phyloP scores from a whole-genome alignment of 1,284 basidiomycete species.

The Filobasidium uniguttulatum region DNA sequence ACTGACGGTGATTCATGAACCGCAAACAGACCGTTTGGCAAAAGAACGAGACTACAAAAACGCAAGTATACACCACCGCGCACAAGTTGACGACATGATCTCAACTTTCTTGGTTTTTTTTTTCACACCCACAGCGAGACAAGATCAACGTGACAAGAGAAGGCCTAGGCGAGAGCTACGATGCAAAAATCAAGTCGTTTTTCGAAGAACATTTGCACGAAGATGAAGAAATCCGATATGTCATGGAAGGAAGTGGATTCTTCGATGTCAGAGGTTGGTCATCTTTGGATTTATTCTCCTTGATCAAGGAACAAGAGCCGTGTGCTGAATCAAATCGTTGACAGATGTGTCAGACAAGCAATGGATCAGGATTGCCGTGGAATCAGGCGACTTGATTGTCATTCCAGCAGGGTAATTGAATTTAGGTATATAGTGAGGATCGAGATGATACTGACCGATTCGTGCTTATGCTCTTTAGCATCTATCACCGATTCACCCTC shows the following conservation, averaged over 20 bases:
- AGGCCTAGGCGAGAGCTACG: slow-evolving; percentile 61
- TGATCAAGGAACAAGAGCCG: not conserved
- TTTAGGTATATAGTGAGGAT: not conserved
- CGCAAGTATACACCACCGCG: slow-evolving; percentile 21
- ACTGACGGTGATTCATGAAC: not conserved
- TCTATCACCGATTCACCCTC: slow-evolving; percentile 75
- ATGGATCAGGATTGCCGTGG: slow-evolving; percentile 60
- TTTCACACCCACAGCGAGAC: slow-evolving; percentile 40
- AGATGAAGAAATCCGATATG: slow-evolving; percentile 80
- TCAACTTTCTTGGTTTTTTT: not conserved
- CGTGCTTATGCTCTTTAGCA: slow-evolving; percentile 28
- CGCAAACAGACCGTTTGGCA: slow-evolving; percentile 50
- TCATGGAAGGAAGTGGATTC: slow-evolving; percentile 65
- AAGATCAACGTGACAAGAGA: slow-evolving; percentile 57
- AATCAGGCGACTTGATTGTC: slow-evolving; percentile 57
- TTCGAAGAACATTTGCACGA: slow-evolving; percentile 82
- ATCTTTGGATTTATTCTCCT: not conserved
- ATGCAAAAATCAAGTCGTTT: slow-evolving; percentile 61
- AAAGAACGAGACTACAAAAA: slow-evolving; percentile 59
- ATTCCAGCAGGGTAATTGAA: slow-evolving; percentile 49
- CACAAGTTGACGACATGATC: slow-evolving; percentile 1
- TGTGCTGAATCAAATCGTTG: slow-evolving; percentile 37
- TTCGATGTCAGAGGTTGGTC: slow-evolving; percentile 63
- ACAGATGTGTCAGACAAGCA: slow-evolving; percentile 39
- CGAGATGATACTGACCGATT: not conserved